Conservation (phyloP, 2,329 filamentous ascomycete species). For the Cylindrodendrum hubeiense region DNA sequence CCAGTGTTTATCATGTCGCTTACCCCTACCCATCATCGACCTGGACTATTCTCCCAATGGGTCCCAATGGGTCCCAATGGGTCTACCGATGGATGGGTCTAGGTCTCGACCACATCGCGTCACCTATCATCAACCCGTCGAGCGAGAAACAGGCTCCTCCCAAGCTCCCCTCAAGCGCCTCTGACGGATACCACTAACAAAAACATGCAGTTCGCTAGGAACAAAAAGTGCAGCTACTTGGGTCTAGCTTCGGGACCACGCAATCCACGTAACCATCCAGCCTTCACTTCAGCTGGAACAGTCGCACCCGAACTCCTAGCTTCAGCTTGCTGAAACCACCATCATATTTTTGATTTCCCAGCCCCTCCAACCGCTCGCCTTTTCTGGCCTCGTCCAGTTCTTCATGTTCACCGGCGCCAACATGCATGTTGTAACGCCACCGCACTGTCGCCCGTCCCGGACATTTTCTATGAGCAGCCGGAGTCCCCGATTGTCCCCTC, state of each 20-base stretch:
- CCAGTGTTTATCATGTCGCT: not conserved
- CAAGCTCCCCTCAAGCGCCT: not conserved
- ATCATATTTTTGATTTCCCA: not conserved
- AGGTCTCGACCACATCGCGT: not conserved
- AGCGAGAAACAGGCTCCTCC: not conserved
- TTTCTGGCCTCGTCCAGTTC: not conserved
- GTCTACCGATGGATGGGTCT: not conserved
- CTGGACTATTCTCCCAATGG: not conserved
- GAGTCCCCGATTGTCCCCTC: not conserved
- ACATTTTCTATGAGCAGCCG: not conserved
- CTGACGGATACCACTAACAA: not conserved
- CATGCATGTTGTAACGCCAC: not conserved
- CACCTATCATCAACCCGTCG: not conserved
- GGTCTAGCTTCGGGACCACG: conserved; percentile 6
- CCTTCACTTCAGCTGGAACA: conserved; percentile 16
- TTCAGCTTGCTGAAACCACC: conserved; percentile 2
- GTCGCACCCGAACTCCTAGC: conserved; percentile 2
- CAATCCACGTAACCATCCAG: conserved; percentile 8
- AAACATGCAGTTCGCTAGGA: conserved; percentile 11
- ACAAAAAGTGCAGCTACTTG: not conserved
- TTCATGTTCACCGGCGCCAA: not conserved
- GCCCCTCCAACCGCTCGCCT: not conserved
- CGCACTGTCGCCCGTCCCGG: not conserved
- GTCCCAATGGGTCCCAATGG: not conserved
- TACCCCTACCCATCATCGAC: not conserved